phyloP scores from a whole-genome alignment of 2,329 filamentous ascomycete genomes.

The Aspergillus sp. region DNA sequence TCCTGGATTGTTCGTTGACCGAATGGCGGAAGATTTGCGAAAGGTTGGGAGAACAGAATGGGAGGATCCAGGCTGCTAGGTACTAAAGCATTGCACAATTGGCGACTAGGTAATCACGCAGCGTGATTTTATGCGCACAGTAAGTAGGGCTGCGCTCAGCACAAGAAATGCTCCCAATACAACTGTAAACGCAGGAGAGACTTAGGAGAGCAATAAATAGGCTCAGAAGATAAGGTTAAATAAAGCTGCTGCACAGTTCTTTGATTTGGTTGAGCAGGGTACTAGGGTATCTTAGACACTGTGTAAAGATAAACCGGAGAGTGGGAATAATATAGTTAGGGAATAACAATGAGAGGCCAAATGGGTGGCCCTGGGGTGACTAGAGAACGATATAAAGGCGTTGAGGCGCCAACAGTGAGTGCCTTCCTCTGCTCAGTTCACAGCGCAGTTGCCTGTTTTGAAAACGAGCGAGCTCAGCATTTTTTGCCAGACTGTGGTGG shows the following conservation, averaged over 20 bases:
- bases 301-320: neutral
- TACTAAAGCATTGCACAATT: constrained; percentile 1
- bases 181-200: neutral
- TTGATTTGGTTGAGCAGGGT: neutral
- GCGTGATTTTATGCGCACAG: neutral
- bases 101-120: neutral
- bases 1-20: neutral
- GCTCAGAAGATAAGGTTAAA: neutral
- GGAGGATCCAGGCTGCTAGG: neutral
- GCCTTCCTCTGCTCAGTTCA: constrained; percentile 1
- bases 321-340: neutral
- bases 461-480: neutral
- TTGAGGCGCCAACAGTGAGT: neutral
- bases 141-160: neutral
- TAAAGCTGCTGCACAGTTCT: neutral
- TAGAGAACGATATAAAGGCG: neutral
- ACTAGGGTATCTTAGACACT: neutral
- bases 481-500: neutral
- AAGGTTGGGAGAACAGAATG: neutral
- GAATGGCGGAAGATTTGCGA: neutral
- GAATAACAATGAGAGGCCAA: neutral
- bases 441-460: constrained; percentile 8
- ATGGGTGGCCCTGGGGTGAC: neutral
- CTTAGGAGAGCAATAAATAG: neutral
- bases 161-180: neutral